phyloP scores from a whole-genome alignment of 768 basidiomycete species.

The Panaeolus papilionaceus region DNA sequence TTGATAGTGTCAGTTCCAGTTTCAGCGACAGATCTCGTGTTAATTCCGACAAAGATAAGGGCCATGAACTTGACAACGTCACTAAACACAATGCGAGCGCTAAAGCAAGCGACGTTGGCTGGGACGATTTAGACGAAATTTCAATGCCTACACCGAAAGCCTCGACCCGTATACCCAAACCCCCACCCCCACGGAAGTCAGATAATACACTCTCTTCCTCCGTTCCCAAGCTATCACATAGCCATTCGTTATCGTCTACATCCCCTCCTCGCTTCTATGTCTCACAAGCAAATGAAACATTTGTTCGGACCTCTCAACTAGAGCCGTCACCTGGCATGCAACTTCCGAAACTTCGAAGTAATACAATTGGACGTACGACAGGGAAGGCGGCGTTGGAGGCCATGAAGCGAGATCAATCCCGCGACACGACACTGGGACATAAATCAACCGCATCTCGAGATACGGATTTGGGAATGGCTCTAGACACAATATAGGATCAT shows the following conservation, averaged over 20 bases:
- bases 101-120: slow-evolving; percentile 21
- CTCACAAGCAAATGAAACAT: slow-evolving; percentile 40
- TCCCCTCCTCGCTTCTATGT: slow-evolving; percentile 42
- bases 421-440: neutral
- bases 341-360: slow-evolving; percentile 41
- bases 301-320: slow-evolving; percentile 54
- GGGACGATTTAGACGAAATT: slow-evolving; percentile 23
- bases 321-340: slow-evolving; percentile 62
- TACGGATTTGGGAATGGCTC: neutral
- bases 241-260: slow-evolving; percentile 34
- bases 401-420: neutral
- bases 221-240: slow-evolving; percentile 27
- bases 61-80: slow-evolving; percentile 54
- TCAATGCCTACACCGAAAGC: slow-evolving; percentile 34
- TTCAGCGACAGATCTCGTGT: slow-evolving; percentile 43
- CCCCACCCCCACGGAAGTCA: slow-evolving; percentile 18
- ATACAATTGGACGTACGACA: slow-evolving; percentile 28
- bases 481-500: neutral
- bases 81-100: slow-evolving; percentile 12
- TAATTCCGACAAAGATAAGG: slow-evolving; percentile 41
- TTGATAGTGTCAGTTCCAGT: slow-evolving; percentile 55
- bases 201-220: slow-evolving; percentile 21
- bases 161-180: slow-evolving; percentile 21
- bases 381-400: slow-evolving; percentile 20
- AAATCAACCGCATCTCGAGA: neutral